These are phyloP conservation scores for Annulohypoxylon maeteangense DNA, from an alignment of 495 filamentous ascomycete genomes.

Conservation along the genomic window DNA sequence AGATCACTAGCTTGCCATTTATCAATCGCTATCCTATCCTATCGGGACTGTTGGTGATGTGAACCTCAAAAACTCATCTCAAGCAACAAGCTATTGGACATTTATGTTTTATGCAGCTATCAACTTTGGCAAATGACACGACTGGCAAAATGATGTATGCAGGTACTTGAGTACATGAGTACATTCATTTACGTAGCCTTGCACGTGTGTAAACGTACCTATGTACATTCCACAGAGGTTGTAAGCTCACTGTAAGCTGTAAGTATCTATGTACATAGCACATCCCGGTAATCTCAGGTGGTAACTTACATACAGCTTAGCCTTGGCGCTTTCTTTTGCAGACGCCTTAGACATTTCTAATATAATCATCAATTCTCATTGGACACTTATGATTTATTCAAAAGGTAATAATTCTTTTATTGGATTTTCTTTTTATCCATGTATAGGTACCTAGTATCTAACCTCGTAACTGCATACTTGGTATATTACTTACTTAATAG, in stretches of 20 bases:
- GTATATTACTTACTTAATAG: background rate
- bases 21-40: constrained; percentile 7
- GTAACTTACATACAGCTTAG: background rate
- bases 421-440: background rate
- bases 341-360: constrained; percentile 13
- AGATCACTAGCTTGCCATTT: constrained; percentile 6
- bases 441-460: background rate
- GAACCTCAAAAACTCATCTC: background rate
- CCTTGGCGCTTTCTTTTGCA: constrained; percentile 1
- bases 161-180: constrained; percentile 1
- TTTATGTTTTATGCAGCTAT: constrained; percentile 1
- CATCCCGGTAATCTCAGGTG: background rate
- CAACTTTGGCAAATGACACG: constrained; percentile 29
- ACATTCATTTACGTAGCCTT: background rate
- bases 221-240: background rate
- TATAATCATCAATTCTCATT: background rate
- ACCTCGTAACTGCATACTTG: background rate
- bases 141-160: constrained; percentile 11
- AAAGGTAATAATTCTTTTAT: background rate
- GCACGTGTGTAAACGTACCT: background rate
- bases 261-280: background rate
- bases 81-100: background rate
- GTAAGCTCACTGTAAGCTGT: too few species aligned
- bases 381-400: background rate
- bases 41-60: background rate